phyloP scores from a whole-genome alignment of 2,329 filamentous ascomycete genomes.

The Passalora sequoiae region DNA sequence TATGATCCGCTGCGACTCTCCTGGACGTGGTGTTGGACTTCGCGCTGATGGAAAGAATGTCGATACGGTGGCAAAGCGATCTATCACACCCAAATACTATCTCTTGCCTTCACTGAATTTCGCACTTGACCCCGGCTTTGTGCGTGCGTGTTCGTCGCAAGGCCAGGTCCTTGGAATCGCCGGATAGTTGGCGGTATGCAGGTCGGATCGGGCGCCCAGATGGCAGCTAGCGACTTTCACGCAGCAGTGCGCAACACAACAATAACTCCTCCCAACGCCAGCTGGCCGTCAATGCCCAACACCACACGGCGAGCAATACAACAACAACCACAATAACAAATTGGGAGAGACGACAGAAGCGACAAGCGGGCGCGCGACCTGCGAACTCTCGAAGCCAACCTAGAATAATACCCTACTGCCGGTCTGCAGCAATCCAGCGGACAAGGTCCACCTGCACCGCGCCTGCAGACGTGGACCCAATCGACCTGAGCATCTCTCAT shows the following conservation, averaged over 20 bases:
- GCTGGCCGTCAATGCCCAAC: constrained; percentile 7
- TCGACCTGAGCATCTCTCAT: background rate
- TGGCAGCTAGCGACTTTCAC: background rate
- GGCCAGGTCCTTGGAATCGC: background rate
- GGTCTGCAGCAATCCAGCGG: no score
- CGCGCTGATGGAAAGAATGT: background rate
- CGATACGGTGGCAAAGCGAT: background rate
- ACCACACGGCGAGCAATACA: background rate
- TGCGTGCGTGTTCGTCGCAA: constrained; percentile 5
- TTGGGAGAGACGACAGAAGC: no score
- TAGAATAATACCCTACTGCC: constrained; percentile 2
- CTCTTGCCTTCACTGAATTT: constrained; percentile 4
- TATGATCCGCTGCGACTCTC: no score
- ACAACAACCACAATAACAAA: no score
- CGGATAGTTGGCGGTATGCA: background rate
- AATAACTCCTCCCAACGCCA: constrained; percentile 5
- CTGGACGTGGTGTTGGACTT: background rate
- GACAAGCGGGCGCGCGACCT: no score
- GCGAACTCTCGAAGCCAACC: background rate
- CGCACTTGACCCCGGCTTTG: constrained; percentile 8
- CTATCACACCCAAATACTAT: background rate
- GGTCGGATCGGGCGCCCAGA: background rate
- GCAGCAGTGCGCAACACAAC: background rate
- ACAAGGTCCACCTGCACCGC: no score
- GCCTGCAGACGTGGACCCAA: constrained; percentile 1